These are phyloP conservation scores for Micractinium conductrix DNA, from an alignment of 139 green algal genomes.

Conservation along the genomic window DNA sequence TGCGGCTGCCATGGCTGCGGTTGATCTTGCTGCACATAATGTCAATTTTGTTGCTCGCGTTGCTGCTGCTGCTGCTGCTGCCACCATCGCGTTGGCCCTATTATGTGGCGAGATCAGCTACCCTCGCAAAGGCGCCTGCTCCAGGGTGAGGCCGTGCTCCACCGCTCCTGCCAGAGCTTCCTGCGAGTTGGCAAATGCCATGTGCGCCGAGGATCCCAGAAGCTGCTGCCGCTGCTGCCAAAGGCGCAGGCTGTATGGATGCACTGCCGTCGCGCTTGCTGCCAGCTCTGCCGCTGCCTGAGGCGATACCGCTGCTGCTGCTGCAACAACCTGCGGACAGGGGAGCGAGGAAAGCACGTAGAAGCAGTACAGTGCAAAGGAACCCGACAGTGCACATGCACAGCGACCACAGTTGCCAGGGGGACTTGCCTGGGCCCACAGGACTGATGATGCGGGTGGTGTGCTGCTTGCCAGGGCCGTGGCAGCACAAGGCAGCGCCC, in stretches of 20 bases:
- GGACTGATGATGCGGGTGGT: background rate
- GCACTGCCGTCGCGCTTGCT: background rate
- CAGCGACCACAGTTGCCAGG: background rate
- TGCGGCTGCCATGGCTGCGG: too few species aligned
- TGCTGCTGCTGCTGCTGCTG: background rate
- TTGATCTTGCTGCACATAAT: too few species aligned
- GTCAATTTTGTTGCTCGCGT: too few species aligned
- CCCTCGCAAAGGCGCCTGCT: too few species aligned
- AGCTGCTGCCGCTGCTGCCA: constrained; percentile 25
- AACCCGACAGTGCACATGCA: background rate
- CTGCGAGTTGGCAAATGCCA: background rate
- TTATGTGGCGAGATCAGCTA: too few species aligned
- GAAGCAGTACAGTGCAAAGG: background rate
- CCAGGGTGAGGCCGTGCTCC: background rate
- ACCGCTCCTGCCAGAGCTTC: background rate
- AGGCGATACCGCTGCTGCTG: background rate
- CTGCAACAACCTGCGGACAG: background rate
- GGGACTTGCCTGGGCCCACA: constrained; percentile 24
- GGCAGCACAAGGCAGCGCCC: constrained; percentile 6
- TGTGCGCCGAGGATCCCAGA: too few species aligned
- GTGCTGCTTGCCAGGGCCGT: background rate
- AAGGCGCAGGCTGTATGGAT: constrained; percentile 12
- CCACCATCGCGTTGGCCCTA: background rate
- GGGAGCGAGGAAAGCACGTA: too few species aligned
- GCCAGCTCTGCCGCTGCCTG: constrained; percentile 19